A percentile compares a stretch with the other conserved stretches of the same genome.
Evolutionary conservation across 306 rosid genomes (phyloP).

Genomic region (Rosa rugosa): DNA sequence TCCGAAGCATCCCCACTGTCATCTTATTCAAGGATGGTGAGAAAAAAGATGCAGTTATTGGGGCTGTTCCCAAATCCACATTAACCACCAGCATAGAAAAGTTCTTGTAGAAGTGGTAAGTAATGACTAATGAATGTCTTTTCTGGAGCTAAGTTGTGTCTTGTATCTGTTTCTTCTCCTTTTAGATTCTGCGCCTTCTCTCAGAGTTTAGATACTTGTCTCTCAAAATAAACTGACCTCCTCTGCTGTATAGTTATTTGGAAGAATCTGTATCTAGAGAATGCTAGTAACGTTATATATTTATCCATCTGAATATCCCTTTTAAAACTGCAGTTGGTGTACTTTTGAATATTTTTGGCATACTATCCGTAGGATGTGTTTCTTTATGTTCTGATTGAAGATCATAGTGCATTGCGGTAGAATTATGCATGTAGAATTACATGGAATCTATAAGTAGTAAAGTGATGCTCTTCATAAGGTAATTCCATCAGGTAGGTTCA

Average conservation of each 20-base stretch:
- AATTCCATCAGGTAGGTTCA: neutral
- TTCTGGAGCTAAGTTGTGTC: constrained; percentile 40
- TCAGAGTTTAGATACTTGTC: constrained; percentile 33
- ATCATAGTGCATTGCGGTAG: neutral
- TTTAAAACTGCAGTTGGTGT: neutral
- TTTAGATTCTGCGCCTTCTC: constrained; percentile 24
- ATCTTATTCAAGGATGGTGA: constrained; percentile 79
- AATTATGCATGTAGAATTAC: constrained; percentile 1
- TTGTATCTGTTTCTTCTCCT: constrained; percentile 31
- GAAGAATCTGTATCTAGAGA: constrained; percentile 32
- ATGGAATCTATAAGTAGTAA: neutral
- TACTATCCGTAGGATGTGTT: neutral
- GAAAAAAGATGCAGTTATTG: constrained; percentile 82
- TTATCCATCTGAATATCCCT: neutral
- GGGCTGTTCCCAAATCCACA: constrained; percentile 82
- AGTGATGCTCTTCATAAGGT: neutral
- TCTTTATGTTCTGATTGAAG: neutral
- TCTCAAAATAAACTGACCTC: constrained; percentile 34
- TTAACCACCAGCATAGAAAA: constrained; percentile 77
- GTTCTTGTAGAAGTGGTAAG: constrained; percentile 58
- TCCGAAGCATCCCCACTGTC: constrained; percentile 88
- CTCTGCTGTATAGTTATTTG: constrained; percentile 51
- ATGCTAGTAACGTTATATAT: constrained; percentile 27
- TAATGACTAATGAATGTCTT: constrained; percentile 25
- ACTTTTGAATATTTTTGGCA: neutral